These are phyloP conservation scores for Marvania coccoides DNA, from an alignment of 139 green algal species.

Conservation along the genomic window DNA sequence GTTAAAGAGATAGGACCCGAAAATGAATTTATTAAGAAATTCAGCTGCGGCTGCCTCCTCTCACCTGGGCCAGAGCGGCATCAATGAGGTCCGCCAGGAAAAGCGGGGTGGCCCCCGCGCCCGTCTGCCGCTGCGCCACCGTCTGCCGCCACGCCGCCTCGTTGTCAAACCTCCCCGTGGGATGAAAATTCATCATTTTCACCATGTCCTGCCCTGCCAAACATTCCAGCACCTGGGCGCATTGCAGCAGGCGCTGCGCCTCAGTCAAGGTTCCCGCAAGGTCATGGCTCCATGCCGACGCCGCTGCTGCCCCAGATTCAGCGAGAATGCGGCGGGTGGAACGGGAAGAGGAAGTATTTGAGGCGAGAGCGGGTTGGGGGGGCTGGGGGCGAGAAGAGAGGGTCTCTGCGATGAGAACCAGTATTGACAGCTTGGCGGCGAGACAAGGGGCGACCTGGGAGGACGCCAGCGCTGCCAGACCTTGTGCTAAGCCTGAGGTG, in stretches of 20 bases:
- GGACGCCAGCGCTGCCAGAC: background rate
- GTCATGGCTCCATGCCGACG: background rate
- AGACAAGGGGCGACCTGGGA: background rate
- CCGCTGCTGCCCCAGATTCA: background rate
- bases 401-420: background rate
- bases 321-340: too few relatives aligned
- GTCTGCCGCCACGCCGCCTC: constrained; percentile 37
- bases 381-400: constrained; percentile 9
- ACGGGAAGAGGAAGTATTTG: too few relatives aligned
- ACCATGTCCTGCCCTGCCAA: constrained; percentile 2
- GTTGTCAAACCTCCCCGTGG: constrained; percentile 29
- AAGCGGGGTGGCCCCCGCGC: constrained; percentile 2
- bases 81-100: constrained; percentile 34
- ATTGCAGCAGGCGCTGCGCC: constrained; percentile 26
- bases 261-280: constrained; percentile 1
- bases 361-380: too few relatives aligned
- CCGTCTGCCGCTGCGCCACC: constrained; percentile 12
- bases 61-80: constrained; percentile 13
- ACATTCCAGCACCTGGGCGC: constrained; percentile 36
- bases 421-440: background rate
- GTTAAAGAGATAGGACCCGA: too few relatives aligned
- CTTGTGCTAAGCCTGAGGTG: background rate
- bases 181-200: background rate
- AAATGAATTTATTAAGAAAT: too few relatives aligned
- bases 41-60: too few relatives aligned